These are phyloP conservation scores for Globisporangium polare DNA, from an alignment of 352 stramenopile species.

Conservation along the genomic window DNA sequence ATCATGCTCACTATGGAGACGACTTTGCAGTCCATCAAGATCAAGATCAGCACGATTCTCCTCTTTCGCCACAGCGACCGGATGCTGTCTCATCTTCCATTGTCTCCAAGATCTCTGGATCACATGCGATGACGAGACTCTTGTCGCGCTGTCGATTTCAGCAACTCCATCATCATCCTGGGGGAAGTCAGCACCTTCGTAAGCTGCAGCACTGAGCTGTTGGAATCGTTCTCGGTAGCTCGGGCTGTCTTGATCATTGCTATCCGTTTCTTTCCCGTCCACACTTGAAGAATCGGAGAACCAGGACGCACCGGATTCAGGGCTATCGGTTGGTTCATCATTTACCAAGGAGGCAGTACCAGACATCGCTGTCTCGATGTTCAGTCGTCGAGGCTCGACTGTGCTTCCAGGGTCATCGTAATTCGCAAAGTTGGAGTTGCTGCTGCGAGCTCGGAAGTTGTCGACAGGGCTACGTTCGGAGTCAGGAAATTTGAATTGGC, in stretches of 20 bases:
- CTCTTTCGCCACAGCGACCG: neutral
- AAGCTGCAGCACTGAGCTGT: neutral
- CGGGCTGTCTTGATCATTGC: conserved; percentile 11
- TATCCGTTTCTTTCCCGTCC: conserved; percentile 11
- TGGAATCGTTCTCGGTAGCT: conserved; percentile 1
- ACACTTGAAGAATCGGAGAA: conserved; percentile 24
- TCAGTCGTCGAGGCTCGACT: conserved; percentile 16
- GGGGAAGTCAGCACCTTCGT: neutral
- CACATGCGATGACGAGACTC: conserved; percentile 5
- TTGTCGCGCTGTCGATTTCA: neutral
- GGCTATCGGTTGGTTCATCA: conserved; percentile 20
- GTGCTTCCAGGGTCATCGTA: neutral
- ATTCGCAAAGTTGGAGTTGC: neutral
- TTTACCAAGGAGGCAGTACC: conserved; percentile 17
- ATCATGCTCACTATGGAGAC: neutral
- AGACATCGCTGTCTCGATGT: conserved; percentile 31
- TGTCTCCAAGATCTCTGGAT: conserved; percentile 19
- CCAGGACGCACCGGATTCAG: conserved; percentile 16
- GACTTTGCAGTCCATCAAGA: neutral
- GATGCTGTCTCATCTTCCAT: conserved; percentile 5
- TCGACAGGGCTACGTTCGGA: neutral
- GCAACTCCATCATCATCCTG: neutral
- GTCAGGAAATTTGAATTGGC: neutral
- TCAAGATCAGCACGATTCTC: neutral
- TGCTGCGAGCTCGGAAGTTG: neutral